Evolutionary conservation across 208 protist species (phyloP), one percentile per base, ranked within the genome.

Genomic region (Acanthamoeba culbertsoni): DNA sequence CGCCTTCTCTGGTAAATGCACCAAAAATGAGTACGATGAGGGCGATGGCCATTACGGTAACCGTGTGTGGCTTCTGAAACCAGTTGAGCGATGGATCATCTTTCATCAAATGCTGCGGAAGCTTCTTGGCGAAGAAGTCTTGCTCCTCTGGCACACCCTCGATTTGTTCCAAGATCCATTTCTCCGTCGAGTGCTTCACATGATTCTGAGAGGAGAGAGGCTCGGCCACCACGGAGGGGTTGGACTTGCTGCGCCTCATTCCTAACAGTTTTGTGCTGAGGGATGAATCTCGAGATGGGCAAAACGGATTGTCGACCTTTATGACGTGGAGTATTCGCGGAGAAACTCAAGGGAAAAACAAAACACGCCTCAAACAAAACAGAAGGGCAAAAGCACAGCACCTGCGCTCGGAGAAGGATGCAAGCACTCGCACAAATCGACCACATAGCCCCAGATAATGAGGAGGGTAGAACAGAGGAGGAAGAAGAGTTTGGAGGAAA

Each of bases 51-150:
- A 96, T 46, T 14, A 65, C 62, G 28, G 94, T 82, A 31, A 96
- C 62, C 46, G 94, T 95, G 79, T 96, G 95, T 37, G 95, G 95
- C 86, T 95, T 96, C 40, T 95, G 75, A 35, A 96, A 94, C 46
- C 91, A 95, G 59, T 82, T 94, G 43, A 95, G 63, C 37, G 92
- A 75, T 43, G 88, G 63, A 40, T 93, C 88, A 62, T 93, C 88
- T 6, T 65, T 26, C 88, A 93, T 82, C 26, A 82, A 63, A n/a
- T 93, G 42, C 14, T 91, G 20, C 7, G 86, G 86, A 48, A 91
- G 86, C 57, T 65, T 73, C 43, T 55, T 65, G 33, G 86, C 86
- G 28, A 91, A 91, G 86, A 73, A 75, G 86, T 91, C 86, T 28
- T 55, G 45, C 40, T 91, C 86, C 40, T 91, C 86, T 26, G 77